phyloP scores from a whole-genome alignment of 176 grass and related monocot genomes.

The Carex pumila region DNA sequence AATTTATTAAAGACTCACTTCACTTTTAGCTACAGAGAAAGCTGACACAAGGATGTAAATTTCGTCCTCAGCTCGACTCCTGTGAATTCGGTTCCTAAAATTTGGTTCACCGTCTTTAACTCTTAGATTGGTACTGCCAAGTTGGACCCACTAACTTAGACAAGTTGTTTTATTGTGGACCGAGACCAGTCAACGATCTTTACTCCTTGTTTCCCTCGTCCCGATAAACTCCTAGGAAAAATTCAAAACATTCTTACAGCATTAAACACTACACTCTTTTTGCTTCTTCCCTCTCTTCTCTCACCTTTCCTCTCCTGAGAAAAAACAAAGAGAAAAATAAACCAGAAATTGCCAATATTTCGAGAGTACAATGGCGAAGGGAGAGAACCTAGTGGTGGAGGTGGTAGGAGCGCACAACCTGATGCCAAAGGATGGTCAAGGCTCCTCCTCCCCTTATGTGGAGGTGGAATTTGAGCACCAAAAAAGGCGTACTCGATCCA shows the following conservation, averaged over 20 bases:
- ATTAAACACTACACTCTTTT: not conserved
- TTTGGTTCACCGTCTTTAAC: not conserved
- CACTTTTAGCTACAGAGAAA: not conserved
- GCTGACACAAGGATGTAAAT: not conserved
- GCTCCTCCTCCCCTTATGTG: constrained; percentile 73
- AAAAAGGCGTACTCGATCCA: constrained; percentile 50
- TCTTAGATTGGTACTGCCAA: not conserved
- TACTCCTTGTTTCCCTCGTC: not conserved
- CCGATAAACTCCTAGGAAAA: constrained; percentile 18
- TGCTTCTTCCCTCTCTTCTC: not conserved
- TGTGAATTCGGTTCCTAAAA: not conserved
- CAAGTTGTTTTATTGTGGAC: not conserved
- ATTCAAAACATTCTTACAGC: constrained; percentile 22
- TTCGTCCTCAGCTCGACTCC: not conserved
- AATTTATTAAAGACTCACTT: not conserved
- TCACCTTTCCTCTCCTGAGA: not conserved
- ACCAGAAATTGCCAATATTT: not conserved
- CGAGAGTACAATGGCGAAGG: constrained; percentile 34
- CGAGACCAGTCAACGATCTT: not conserved
- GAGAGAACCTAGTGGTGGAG: constrained; percentile 93
- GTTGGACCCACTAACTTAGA: not conserved
- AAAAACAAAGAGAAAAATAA: not conserved
- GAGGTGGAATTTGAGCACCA: constrained; percentile 94
- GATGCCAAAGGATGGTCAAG: constrained; percentile 92
- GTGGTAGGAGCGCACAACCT: constrained; percentile 90